Base-by-base conservation (phyloP, 345 rosid species). In the Zanthoxylum bungeanum region DNA sequence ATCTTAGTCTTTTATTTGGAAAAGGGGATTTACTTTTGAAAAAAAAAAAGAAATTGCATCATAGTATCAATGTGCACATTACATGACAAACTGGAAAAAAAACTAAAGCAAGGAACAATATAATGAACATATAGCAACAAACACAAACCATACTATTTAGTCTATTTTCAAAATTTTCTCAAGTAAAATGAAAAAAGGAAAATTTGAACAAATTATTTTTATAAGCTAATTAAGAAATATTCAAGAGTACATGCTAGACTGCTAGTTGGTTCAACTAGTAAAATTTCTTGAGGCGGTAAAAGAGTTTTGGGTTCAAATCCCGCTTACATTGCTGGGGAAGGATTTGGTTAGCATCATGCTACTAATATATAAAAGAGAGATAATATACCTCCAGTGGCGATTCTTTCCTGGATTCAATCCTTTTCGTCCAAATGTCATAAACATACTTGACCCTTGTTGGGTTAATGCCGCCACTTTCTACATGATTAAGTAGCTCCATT, bases 381-480 rank as follows among this genome's bases (percentile, higher is more conserved):
- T 25, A 59, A 39, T 28, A 57, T 72, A 87, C 94, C 93, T 90
- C 86, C 53, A 75, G 69, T 56, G 73, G 56, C 51, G 64, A 69
- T 34, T 71, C 76, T 58, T 28, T 76, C 50, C 30, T 61, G 36
- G 79, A 69, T 51, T 84, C 87, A 70, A 82, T 87, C 86, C 87
- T 83, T 71, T 85, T 71, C 80, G 82, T 87, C 97, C 97, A 92
- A 70, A 81, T 82, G 77, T 86, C 92, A 65, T 80, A 94, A 8
- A 85, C 75, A 61, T 70, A 53, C 55, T 72, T 75, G 73, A 94
- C 80, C 68, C 80, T 78, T 8, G 46, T 68, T 9, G 79, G 53
- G 44, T 76, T 77, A 36, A 76, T 53, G 22, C 46, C 33, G 7
- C 71, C 78, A 66, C 76, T 66, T 27, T 80, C 73, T 51, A 83